Evolutionary conservation across 805 yeast genomes (phyloP).

Genomic region (Myxozyma neglecta): DNA sequence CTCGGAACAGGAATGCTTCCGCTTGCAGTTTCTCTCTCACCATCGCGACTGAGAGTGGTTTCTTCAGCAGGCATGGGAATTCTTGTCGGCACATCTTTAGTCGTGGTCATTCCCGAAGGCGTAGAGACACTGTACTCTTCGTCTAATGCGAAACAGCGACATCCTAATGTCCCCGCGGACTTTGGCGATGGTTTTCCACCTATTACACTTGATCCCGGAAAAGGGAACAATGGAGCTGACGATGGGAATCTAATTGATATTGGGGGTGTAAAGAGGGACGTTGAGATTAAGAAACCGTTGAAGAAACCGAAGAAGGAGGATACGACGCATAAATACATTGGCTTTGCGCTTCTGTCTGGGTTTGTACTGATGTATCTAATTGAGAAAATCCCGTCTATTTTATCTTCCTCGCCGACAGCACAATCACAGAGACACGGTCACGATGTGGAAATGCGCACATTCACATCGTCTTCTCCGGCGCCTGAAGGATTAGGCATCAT

Average conservation of each 20-base stretch:
- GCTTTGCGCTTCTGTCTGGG: constrained; percentile 54
- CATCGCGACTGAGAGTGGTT: constrained; percentile 41
- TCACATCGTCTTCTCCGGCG: constrained; percentile 10
- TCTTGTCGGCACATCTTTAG: constrained; percentile 58
- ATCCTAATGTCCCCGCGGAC: constrained; percentile 10
- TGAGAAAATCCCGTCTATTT: constrained; percentile 44
- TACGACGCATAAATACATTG: constrained; percentile 40
- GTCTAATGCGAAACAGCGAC: constrained; percentile 19
- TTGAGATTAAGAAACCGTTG: background rate
- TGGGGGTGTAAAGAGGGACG: background rate
- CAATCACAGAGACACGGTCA: constrained; percentile 29
- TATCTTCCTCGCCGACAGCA: background rate
- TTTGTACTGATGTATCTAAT: constrained; percentile 54
- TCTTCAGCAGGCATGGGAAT: constrained; percentile 61
- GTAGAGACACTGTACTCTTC: constrained; percentile 46
- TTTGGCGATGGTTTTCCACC: constrained; percentile 11
- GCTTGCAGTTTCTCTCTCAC: constrained; percentile 37
- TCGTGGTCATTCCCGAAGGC: constrained; percentile 68
- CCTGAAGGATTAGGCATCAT: background rate
- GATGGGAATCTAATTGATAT: background rate
- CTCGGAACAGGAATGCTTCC: constrained; percentile 40
- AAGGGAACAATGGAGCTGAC: background rate
- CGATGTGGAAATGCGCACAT: constrained; percentile 36
- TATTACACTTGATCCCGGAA: constrained; percentile 1
- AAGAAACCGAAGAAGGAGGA: background rate